Evolutionary conservation across 495 filamentous ascomycete species (phyloP).

Genomic region (Parathielavia appendiculata): DNA sequence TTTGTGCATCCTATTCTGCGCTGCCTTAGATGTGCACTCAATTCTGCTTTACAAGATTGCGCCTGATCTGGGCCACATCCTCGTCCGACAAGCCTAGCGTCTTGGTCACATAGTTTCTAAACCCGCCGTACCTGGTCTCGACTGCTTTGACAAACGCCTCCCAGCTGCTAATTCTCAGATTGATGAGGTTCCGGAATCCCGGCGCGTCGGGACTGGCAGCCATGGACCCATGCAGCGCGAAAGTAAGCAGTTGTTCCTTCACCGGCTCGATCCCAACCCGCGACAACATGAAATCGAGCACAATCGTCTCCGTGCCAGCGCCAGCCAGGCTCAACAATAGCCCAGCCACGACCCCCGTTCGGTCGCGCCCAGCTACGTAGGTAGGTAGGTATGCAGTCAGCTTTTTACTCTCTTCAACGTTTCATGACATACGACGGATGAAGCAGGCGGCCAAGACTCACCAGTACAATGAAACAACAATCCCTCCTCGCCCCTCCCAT

Average conservation of each 20-base stretch:
- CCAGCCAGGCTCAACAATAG: conserved; percentile 53
- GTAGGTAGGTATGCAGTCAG: conserved; percentile 16
- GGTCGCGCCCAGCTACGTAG: conserved; percentile 54
- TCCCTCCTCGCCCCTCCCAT: conserved; percentile 27
- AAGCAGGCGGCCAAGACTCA: conserved; percentile 33
- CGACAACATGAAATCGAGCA: conserved; percentile 49
- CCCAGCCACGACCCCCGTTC: conserved; percentile 57
- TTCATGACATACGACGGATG: neutral
- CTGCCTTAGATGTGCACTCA: neutral
- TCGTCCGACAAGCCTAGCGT: conserved; percentile 37
- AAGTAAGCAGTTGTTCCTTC: conserved; percentile 38
- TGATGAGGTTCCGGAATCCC: conserved; percentile 41
- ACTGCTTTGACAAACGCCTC: conserved; percentile 36
- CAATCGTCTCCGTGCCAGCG: conserved; percentile 40
- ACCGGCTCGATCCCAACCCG: conserved; percentile 45
- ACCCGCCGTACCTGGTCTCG: conserved; percentile 38
- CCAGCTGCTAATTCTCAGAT: conserved; percentile 35
- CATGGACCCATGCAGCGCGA: conserved; percentile 32
- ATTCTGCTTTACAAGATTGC: conserved; percentile 30
- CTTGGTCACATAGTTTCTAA: conserved; percentile 39
- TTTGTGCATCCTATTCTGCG: too few relatives aligned
- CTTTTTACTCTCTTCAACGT: neutral
- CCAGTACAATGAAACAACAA: conserved; percentile 51
- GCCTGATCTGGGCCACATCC: conserved; percentile 40
- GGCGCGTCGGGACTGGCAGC: conserved; percentile 30